These are phyloP conservation scores for Scenedesmus sp. DNA, from an alignment of 163 green algal species.

Conservation along the genomic window DNA sequence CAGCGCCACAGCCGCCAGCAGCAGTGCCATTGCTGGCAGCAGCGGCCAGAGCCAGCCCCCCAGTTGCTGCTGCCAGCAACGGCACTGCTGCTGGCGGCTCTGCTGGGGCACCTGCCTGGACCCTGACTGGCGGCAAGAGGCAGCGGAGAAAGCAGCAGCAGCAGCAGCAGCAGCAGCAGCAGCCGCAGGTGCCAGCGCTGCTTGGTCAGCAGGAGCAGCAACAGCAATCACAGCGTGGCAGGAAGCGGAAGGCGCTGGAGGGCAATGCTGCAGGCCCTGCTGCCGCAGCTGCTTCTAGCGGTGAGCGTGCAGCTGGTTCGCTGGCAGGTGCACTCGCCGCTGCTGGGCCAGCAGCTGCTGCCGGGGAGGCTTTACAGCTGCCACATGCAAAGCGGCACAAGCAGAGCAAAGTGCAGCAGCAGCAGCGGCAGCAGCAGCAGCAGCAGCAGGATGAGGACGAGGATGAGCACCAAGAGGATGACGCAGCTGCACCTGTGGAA, in stretches of 20 bases:
- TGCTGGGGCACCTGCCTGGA: background rate
- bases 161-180: background rate
- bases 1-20: background rate
- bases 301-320: background rate
- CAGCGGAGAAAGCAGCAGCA: background rate
- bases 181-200: background rate
- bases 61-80: background rate
- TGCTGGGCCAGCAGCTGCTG: background rate
- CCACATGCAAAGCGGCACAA: background rate
- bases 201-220: background rate
- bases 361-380: background rate
- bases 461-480: too few relatives aligned
- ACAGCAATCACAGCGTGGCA: background rate
- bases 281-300: background rate
- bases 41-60: background rate
- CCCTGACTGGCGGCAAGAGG: background rate
- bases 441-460: too few relatives aligned
- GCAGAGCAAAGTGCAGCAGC: background rate
- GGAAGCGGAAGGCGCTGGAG: background rate
- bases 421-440: background rate
- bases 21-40: background rate
- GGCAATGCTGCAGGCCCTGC: background rate
- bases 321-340: background rate
- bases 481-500: background rate
- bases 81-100: background rate